Evolutionary conservation across 257 asterid genomes (phyloP).

Genomic region (Nicotiana obtusifolia): DNA sequence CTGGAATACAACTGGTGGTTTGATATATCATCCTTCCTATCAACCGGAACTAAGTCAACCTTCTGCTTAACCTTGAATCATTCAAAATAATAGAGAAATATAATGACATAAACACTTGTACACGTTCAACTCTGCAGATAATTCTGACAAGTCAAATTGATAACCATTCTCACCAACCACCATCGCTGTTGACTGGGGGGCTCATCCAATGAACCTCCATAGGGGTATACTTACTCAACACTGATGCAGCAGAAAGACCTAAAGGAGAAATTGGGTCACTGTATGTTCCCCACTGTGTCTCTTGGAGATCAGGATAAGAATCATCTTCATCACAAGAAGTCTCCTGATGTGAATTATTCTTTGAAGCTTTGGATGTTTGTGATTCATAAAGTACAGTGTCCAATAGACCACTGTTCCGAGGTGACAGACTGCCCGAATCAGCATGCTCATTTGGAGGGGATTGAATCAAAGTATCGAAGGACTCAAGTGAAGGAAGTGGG

Average conservation of each 20-base stretch:
- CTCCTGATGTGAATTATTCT: slow-evolving; percentile 21
- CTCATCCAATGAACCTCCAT: slow-evolving; percentile 44
- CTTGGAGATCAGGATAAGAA: slow-evolving; percentile 33
- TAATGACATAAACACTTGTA: slow-evolving; percentile 4
- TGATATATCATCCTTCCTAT: slow-evolving; percentile 20
- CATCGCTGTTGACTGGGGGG: slow-evolving; percentile 31
- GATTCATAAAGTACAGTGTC: slow-evolving; percentile 58
- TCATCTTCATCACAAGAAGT: slow-evolving; percentile 27
- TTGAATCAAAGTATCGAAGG: slow-evolving; percentile 52
- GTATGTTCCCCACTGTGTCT: slow-evolving; percentile 41
- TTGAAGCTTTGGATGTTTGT: slow-evolving; percentile 30
- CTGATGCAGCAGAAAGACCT: slow-evolving; percentile 42
- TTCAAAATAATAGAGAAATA: slow-evolving; percentile 22
- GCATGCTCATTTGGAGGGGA: slow-evolving; percentile 42
- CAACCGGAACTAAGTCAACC: slow-evolving; percentile 22
- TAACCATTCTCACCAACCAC: slow-evolving; percentile 34
- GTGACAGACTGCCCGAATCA: slow-evolving; percentile 35
- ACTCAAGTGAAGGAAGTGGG: slow-evolving; percentile 57
- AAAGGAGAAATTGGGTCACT: slow-evolving; percentile 43
- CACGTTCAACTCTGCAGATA: not conserved
- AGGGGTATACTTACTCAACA: slow-evolving; percentile 50
- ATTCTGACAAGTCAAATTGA: not conserved
- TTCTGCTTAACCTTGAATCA: slow-evolving; percentile 41
- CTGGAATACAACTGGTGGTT: slow-evolving; percentile 21
- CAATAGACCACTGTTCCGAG: slow-evolving; percentile 60